phyloP scores from a whole-genome alignment of 345 rosid genomes.

The Pistacia vera region DNA sequence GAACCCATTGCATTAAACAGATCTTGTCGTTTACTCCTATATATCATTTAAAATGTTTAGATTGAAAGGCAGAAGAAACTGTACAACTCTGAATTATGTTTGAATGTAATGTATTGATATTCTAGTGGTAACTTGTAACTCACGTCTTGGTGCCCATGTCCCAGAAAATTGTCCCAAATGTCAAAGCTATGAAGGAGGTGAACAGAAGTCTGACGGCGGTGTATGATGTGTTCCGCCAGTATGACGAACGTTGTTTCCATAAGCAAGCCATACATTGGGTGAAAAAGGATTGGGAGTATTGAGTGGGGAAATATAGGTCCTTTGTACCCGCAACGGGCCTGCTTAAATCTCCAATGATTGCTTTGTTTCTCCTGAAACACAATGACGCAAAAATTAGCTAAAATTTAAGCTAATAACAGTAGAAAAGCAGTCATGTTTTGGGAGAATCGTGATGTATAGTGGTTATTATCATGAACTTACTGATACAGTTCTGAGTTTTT shows the following conservation, averaged over 20 bases:
- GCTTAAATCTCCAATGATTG: constrained; percentile 31
- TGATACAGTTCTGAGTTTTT: constrained; percentile 43
- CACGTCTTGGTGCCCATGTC: constrained; percentile 41
- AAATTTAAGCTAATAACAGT: neutral
- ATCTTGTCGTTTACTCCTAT: constrained; percentile 34
- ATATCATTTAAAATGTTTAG: neutral
- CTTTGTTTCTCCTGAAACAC: constrained; percentile 38
- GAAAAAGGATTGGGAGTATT: constrained; percentile 35
- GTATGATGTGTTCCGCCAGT: constrained; percentile 49
- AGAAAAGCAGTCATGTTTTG: neutral
- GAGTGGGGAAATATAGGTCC: constrained; percentile 36
- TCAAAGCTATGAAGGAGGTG: constrained; percentile 33
- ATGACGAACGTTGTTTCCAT: constrained; percentile 51
- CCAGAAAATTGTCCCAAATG: constrained; percentile 48
- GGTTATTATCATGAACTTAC: constrained; percentile 13
- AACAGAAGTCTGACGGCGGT: constrained; percentile 40
- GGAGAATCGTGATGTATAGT: too few relatives aligned
- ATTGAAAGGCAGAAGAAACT: neutral
- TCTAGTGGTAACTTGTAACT: neutral
- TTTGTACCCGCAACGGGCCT: constrained; percentile 31
- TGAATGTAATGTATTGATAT: neutral
- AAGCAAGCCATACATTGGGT: constrained; percentile 41
- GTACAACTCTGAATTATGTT: neutral
- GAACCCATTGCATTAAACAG: constrained; percentile 62
- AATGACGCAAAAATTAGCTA: neutral